Base-by-base conservation (phyloP, 2,329 filamentous ascomycete genomes). In the Fonsecaea erecta region DNA sequence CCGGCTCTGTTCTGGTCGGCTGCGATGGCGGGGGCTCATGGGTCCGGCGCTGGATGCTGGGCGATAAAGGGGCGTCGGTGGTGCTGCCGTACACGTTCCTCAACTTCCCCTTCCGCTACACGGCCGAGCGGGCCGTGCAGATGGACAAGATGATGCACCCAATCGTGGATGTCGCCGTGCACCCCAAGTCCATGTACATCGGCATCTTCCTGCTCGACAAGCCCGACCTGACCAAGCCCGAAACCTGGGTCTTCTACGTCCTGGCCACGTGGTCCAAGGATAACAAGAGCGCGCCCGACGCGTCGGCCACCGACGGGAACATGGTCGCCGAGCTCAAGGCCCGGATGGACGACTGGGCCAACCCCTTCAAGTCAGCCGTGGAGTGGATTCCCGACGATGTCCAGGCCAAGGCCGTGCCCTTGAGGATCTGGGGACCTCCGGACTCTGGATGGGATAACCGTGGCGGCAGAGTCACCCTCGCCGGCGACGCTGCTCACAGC, bases 401-500 rank as follows among this genome's bases (percentile, higher is more conserved):
- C n/a, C 59, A 62, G 46, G 65, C 65, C 11, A 69, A 69, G 24
- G 60, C 58, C 2, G 68, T 74, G 5, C 66, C 63, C n/a, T 51
- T 71, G 67, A 65, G 61, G 52, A 70, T 72, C 54, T 73, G 71
- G 70, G 57, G 57, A 1, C 62, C 61, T 18, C 68, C 66, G 6
- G 61, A 52, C 32, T 58, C 72, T 7, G 60, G 67, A 0, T 77
- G 75, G 75, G 63, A 67, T 57, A 74, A 72, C 51, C 66, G 64
- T 16, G 67, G 64, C 4, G 77, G 77, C 2, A 75, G 77, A 40
- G 76, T 81, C 11, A 74, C 78, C 0, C 78, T 89, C 1, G 74
- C 86, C 0, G 87, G 87, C 14, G 87, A 90, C 71, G 86, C 87
- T 0, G 87, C 87, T 0, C 87, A 89, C 72, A 77, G 77, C 2